Percentiles rank a stretch among this genome's conserved stretches.
phyloP scores from a whole-genome alignment of 2,329 filamentous ascomycete species.

The Chaetomium strumarium region DNA sequence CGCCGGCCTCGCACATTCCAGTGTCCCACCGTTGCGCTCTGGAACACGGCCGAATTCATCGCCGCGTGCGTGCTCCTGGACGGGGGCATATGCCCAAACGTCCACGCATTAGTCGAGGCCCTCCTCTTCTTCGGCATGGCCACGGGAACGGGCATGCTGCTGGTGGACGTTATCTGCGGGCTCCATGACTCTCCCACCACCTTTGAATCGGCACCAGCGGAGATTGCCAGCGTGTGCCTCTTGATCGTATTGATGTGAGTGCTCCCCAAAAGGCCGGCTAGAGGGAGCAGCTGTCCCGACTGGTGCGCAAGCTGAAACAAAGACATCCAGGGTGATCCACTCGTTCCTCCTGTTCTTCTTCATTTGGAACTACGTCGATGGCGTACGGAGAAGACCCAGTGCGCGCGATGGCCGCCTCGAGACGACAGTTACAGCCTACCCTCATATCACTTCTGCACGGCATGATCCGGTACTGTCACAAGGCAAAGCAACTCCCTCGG shows the following conservation, averaged over 20 bases:
- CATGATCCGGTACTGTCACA: neutral
- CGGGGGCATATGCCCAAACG: conserved; percentile 11
- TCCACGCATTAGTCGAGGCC: conserved; percentile 17
- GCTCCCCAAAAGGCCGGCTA: neutral
- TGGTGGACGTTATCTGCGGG: conserved; percentile 18
- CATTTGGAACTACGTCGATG: conserved; percentile 14
- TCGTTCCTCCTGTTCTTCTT: conserved; percentile 19
- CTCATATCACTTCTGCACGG: neutral
- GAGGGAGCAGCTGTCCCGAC: neutral
- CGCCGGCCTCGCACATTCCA: conserved; percentile 2
- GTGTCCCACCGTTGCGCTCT: conserved; percentile 14
- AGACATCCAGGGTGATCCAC: conserved; percentile 17
- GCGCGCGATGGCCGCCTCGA: neutral
- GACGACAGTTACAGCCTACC: neutral
- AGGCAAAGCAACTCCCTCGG: neutral
- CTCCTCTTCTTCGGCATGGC: conserved; percentile 10
- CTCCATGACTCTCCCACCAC: neutral
- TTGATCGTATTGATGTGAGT: conserved; percentile 19
- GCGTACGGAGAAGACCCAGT: neutral
- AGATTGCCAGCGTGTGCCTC: conserved; percentile 13
- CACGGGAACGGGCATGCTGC: conserved; percentile 3
- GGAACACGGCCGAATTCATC: conserved; percentile 19
- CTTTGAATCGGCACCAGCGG: neutral
- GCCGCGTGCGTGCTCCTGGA: conserved; percentile 3
- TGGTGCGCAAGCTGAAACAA: neutral